A percentile compares a stretch with the other conserved stretches of the same genome.
Evolutionary conservation across 1,284 basidiomycete genomes (phyloP).

Genomic region (Cutaneotrichosporon sp.): DNA sequence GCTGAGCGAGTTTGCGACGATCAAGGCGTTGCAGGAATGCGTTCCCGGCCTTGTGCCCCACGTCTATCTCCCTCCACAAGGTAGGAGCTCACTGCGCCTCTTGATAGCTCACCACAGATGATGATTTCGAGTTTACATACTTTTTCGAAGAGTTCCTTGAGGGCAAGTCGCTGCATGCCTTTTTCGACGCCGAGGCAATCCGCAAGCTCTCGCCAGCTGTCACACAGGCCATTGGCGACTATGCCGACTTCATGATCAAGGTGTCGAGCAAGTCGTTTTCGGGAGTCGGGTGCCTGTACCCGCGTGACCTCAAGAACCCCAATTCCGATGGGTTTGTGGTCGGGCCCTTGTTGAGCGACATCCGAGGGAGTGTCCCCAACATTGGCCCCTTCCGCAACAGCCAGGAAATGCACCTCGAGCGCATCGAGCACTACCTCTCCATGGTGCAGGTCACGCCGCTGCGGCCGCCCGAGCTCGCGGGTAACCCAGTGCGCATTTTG

Average conservation of each 20-base stretch:
- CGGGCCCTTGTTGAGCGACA: not conserved
- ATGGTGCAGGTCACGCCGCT: slow-evolving; percentile 2
- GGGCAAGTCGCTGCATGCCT: slow-evolving; percentile 5
- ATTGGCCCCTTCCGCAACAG: slow-evolving; percentile 1
- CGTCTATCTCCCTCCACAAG: not conserved
- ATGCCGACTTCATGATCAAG: slow-evolving; percentile 7
- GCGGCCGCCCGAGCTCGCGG: slow-evolving; percentile 1
- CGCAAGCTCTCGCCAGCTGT: not conserved
- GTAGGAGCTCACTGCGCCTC: not conserved
- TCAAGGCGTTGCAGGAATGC: not conserved
- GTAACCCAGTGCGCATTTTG: slow-evolving; percentile 1
- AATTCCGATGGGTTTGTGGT: not conserved
- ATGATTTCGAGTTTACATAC: not conserved
- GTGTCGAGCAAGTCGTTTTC: not conserved
- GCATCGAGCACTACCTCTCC: slow-evolving; percentile 2
- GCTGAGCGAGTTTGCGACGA: slow-evolving; percentile 4
- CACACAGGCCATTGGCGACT: not conserved
- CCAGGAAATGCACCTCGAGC: slow-evolving; percentile 3
- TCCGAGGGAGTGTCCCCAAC: slow-evolving; percentile 1
- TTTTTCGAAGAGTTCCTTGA: slow-evolving; percentile 2
- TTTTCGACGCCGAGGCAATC: slow-evolving; percentile 1
- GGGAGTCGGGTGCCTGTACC: slow-evolving; percentile 1
- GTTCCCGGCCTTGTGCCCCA: not conserved
- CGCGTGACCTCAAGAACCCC: not conserved
- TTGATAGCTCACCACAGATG: not conserved